A percentile compares a stretch with the other conserved stretches of the same genome.
phyloP scores from a whole-genome alignment of 2,329 filamentous ascomycete genomes.

The Penicillium griseofulvum region DNA sequence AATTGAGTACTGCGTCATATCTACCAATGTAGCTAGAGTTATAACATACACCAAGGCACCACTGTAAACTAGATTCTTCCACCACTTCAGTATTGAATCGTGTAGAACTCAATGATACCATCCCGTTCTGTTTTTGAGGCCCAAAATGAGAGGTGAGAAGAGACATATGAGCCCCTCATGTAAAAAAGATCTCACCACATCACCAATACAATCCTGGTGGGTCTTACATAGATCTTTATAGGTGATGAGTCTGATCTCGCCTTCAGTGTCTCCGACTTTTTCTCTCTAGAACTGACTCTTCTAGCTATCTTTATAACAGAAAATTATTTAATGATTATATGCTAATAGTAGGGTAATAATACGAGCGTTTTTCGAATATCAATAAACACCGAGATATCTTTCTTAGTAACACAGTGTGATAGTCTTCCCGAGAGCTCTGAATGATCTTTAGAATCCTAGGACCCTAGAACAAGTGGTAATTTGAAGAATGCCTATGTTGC shows the following conservation, averaged over 20 bases:
- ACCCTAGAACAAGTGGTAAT: too few relatives aligned
- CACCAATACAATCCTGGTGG: background rate
- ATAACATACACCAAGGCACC: too few relatives aligned
- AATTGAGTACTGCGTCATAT: background rate
- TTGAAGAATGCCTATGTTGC: too few relatives aligned
- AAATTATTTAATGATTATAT: background rate
- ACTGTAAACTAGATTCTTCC: background rate
- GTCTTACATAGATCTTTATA: background rate
- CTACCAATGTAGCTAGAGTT: background rate
- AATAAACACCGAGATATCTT: too few relatives aligned
- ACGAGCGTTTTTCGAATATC: background rate
- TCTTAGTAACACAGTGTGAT: too few relatives aligned
- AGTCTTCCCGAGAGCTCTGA: too few relatives aligned
- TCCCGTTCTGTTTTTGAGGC: background rate
- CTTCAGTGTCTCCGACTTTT: background rate
- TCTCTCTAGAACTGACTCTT: background rate
- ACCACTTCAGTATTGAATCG: background rate
- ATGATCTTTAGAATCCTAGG: too few relatives aligned
- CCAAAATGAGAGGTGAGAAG: background rate
- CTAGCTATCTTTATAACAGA: background rate
- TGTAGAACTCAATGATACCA: background rate
- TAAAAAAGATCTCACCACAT: too few relatives aligned
- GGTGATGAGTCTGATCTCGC: too few relatives aligned
- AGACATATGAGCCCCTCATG: background rate
- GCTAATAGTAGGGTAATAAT: background rate